Evolutionary conservation across 139 green algal species (phyloP).

Genomic region (Desmodesmus armatus): DNA sequence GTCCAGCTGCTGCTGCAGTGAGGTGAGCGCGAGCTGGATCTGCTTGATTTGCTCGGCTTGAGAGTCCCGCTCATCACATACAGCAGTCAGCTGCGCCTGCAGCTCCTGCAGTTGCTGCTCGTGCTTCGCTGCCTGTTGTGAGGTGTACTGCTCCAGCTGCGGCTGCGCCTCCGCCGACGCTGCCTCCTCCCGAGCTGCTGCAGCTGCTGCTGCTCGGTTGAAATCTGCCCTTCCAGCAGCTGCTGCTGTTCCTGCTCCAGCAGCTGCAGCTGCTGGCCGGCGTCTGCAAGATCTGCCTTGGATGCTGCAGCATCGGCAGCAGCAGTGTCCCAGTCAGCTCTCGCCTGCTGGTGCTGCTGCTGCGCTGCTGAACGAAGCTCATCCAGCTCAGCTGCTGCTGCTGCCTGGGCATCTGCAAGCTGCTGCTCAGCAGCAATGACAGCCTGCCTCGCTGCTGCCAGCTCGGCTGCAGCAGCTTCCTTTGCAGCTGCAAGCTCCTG

Average conservation of each 20-base stretch:
- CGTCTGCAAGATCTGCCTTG: not conserved
- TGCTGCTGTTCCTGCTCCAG: not conserved
- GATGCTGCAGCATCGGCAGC: conserved; percentile 33
- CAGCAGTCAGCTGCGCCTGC: not conserved
- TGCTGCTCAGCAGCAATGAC: not conserved
- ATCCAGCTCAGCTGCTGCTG: not conserved
- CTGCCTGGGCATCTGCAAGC: not conserved
- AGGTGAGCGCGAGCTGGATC: no score
- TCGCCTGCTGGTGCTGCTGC: not conserved
- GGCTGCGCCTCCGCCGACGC: not conserved
- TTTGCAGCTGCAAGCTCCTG: no score
- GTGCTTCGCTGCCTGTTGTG: not conserved
- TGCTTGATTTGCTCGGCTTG: no score
- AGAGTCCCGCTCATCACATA: not conserved
- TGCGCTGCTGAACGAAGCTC: no score
- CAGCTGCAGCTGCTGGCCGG: not conserved
- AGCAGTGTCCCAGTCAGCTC: no score
- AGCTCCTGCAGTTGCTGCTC: conserved; percentile 10
- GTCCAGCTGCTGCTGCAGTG: conserved; percentile 7
- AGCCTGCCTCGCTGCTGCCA: not conserved
- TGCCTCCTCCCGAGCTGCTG: not conserved
- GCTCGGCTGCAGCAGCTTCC: conserved; percentile 1
- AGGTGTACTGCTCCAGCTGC: conserved; percentile 2
- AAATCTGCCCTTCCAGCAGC: not conserved
- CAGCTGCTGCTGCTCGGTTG: conserved; percentile 7